Conservation (phyloP, 495 filamentous ascomycete species). For the Clohesyomyces aquaticus region DNA sequence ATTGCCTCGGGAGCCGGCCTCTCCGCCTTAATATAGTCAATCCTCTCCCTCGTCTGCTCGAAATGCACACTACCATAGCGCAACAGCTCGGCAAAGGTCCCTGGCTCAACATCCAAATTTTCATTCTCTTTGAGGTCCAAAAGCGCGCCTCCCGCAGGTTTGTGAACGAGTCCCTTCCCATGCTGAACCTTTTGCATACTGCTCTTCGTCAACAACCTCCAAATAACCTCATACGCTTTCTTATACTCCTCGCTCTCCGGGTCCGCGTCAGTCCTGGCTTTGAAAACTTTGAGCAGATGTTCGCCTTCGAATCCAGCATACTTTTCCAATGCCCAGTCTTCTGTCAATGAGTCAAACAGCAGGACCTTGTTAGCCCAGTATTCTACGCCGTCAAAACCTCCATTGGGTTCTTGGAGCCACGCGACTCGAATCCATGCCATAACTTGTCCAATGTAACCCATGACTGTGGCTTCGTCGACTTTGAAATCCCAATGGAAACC, state of each 20-base stretch:
- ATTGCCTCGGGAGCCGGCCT: slow-evolving; percentile 3
- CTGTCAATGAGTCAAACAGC: slow-evolving; percentile 17
- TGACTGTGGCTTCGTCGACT: slow-evolving; percentile 3
- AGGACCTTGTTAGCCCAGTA: slow-evolving; percentile 28
- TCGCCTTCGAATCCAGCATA: slow-evolving; percentile 23
- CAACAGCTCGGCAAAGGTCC: slow-evolving; percentile 49
- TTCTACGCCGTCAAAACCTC: slow-evolving; percentile 29
- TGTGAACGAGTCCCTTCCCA: slow-evolving; percentile 17
- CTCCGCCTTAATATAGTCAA: slow-evolving; percentile 27
- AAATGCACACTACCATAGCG: slow-evolving; percentile 47
- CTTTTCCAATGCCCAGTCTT: slow-evolving; percentile 26
- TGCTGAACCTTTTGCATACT: slow-evolving; percentile 27
- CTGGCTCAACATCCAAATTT: slow-evolving; percentile 41
- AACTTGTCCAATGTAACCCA: slow-evolving; percentile 32
- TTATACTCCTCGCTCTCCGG: slow-evolving; percentile 24
- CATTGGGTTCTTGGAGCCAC: slow-evolving; percentile 25
- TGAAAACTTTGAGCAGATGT: slow-evolving; percentile 12
- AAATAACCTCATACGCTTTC: slow-evolving; percentile 17
- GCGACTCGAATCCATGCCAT: slow-evolving; percentile 20
- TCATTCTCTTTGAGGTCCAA: slow-evolving; percentile 46
- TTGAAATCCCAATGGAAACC: slow-evolving; percentile 31
- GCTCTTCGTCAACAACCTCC: slow-evolving; percentile 22
- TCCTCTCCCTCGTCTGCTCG: slow-evolving; percentile 42
- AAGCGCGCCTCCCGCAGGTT: slow-evolving; percentile 38
- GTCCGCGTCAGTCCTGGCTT: slow-evolving; percentile 10